Conservation (phyloP, 2,329 filamentous ascomycete genomes). For the Metarhizium brunneum region DNA sequence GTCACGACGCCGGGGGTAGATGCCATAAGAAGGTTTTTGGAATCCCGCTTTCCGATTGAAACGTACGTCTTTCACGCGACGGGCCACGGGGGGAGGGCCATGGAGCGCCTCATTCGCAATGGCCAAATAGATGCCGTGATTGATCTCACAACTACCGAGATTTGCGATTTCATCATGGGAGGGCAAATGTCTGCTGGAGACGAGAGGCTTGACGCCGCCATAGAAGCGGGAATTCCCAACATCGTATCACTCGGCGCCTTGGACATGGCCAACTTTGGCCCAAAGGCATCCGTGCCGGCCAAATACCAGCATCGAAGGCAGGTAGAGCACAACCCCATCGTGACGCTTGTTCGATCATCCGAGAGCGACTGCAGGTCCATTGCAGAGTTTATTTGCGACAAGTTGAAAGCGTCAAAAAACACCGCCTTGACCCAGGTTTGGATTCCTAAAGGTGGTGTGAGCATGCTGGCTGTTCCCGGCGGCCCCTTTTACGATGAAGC, state of each 20-base stretch:
- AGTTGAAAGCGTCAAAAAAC: slow-evolving; percentile 33
- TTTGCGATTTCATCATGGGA: slow-evolving; percentile 53
- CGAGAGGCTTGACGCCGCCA: slow-evolving; percentile 46
- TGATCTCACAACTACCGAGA: slow-evolving; percentile 64
- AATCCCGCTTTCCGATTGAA: slow-evolving; percentile 38
- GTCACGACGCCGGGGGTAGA: slow-evolving; percentile 61
- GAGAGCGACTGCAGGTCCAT: slow-evolving; percentile 45
- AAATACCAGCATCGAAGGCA: slow-evolving; percentile 40
- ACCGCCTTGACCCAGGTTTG: slow-evolving; percentile 42
- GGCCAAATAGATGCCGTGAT: slow-evolving; percentile 54
- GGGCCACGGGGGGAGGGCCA: slow-evolving; percentile 56
- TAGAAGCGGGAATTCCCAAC: slow-evolving; percentile 45
- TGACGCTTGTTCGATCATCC: slow-evolving; percentile 58
- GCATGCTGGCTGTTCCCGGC: slow-evolving; percentile 45
- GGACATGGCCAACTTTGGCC: slow-evolving; percentile 59
- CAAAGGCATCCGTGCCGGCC: slow-evolving; percentile 43
- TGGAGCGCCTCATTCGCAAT: slow-evolving; percentile 55
- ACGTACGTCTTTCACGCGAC: slow-evolving; percentile 62
- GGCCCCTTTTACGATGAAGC: slow-evolving; percentile 40
- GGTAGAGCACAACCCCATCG: slow-evolving; percentile 56
- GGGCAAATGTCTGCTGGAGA: slow-evolving; percentile 53
- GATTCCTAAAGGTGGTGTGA: slow-evolving; percentile 51
- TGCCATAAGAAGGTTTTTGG: slow-evolving; percentile 40
- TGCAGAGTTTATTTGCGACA: slow-evolving; percentile 45
- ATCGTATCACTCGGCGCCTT: slow-evolving; percentile 41